Evolutionary conservation across 331 rosid genomes (phyloP), one percentile per base, ranked within the genome.

Genomic region (Spiraea crenata): DNA sequence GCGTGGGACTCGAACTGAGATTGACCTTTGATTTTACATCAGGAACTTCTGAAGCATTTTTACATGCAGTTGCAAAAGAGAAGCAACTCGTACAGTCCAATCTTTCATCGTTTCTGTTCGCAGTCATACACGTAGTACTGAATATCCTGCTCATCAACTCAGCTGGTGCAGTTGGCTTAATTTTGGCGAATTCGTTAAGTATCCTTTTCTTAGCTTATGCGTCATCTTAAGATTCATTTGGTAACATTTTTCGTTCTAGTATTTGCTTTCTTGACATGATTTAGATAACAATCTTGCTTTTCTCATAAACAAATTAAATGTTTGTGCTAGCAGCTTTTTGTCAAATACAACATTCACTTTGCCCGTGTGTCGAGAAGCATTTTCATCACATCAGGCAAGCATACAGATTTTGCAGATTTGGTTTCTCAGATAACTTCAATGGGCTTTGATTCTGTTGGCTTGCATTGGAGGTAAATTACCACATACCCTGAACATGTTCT

Each of bases 21-120:
- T 41, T n/a, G 34, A 66, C 34, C 35, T 51, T 16, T 71, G 57
- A 54, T 52, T 65, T 76, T 74, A 48, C 72, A 72, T 77, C 88
- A 91, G 97, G 99, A 79, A 93, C 97, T 46, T 91, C 99, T 67
- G 99, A 93, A 83, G 85, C 97, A 51, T 93, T 93, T 80, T 81
- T 93, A 67, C 96, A 93, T 58, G 97, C 99, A 17, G 95, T 91
- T 77, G 96, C 96, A 71, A 82, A 84, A 10, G 96, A 91, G 79
- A 82, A 78, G 74, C 91, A 93, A 75, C 96, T 93, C 68, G 84
- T 86, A 80, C 89, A 77, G 65, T 89, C 96, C 70, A 93, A 93
- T 83, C 87, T 85, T 82, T 85, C 89, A 41, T 81, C 92, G 74
- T 83, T 91, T 63, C 62, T 84, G 63, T 91, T 93, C 81, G 87